Conservation (phyloP, 2,329 filamentous ascomycete genomes). For the Pseudocercospora cruenta region DNA sequence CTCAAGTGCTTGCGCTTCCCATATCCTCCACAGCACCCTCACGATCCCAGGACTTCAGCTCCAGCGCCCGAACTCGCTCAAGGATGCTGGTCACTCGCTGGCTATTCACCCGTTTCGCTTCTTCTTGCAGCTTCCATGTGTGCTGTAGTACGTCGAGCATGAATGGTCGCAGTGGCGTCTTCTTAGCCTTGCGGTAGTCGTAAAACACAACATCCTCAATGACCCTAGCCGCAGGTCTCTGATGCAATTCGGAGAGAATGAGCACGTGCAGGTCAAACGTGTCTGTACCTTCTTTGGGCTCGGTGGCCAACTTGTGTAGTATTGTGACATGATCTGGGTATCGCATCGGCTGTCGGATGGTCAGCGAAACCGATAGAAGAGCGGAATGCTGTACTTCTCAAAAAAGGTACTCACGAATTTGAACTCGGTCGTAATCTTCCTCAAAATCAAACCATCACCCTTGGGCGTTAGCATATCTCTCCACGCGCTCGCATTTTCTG, state of each 20-base stretch:
- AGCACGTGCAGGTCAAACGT: slow-evolving; percentile 64
- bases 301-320: slow-evolving; percentile 71
- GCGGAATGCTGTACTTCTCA: not conserved
- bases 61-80: slow-evolving; percentile 62
- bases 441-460: slow-evolving; percentile 73
- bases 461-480: slow-evolving; percentile 67
- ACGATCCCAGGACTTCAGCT: slow-evolving; percentile 74
- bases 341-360: slow-evolving; percentile 67
- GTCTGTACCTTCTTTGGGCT: slow-evolving; percentile 54
- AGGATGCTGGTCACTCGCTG: slow-evolving; percentile 61
- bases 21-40: slow-evolving; percentile 65
- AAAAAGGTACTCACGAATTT: slow-evolving; percentile 69
- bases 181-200: slow-evolving; percentile 66
- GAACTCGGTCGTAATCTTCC: slow-evolving; percentile 79
- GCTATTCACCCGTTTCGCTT: slow-evolving; percentile 58
- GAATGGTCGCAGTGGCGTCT: slow-evolving; percentile 61
- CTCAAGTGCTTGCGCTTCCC: slow-evolving; percentile 21
- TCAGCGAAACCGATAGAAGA: slow-evolving; percentile 39
- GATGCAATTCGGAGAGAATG: slow-evolving; percentile 75
- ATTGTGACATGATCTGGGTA: slow-evolving; percentile 83
- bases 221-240: slow-evolving; percentile 72
- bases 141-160: slow-evolving; percentile 64
- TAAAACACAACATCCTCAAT: slow-evolving; percentile 80
- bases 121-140: slow-evolving; percentile 65
- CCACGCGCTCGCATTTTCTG: slow-evolving; percentile 67